Conservation (phyloP, 2,329 filamentous ascomycete species). For the Scytalidium lignicola region DNA sequence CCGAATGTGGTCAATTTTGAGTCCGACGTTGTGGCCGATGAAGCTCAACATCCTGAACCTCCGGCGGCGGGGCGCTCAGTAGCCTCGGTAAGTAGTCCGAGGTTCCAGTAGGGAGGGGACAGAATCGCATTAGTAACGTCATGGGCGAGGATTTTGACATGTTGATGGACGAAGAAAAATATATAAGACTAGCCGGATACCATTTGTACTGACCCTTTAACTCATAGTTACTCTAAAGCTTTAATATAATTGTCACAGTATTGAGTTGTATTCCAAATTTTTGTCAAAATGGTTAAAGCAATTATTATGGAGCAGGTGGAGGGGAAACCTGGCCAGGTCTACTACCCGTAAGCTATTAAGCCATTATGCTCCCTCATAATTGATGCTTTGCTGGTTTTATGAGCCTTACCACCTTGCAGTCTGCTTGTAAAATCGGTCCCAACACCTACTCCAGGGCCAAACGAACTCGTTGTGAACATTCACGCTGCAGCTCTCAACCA, state of each 20-base stretch:
- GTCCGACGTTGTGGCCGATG: background rate
- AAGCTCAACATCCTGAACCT: background rate
- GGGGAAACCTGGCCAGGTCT: slow-evolving; percentile 83
- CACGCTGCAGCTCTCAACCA: slow-evolving; percentile 85
- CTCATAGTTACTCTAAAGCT: too few relatives aligned
- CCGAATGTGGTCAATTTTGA: background rate
- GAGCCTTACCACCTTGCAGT: slow-evolving; percentile 35
- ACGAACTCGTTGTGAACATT: slow-evolving; percentile 70
- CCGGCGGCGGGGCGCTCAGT: background rate
- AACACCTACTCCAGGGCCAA: slow-evolving; percentile 56
- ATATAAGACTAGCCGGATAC: too few relatives aligned
- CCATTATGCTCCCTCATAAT: background rate
- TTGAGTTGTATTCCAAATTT: background rate
- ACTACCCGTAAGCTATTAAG: slow-evolving; percentile 59
- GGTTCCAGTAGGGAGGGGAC: background rate
- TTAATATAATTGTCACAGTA: too few relatives aligned
- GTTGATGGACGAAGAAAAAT: too few relatives aligned
- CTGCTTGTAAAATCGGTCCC: slow-evolving; percentile 57
- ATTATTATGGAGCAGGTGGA: slow-evolving; percentile 57
- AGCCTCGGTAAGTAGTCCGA: background rate
- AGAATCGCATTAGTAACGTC: too few relatives aligned
- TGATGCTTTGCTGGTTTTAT: background rate
- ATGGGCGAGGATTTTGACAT: too few relatives aligned
- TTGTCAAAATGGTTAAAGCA: slow-evolving; percentile 20
- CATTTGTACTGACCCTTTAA: too few relatives aligned